These are phyloP conservation scores for Lepidopterella palustris DNA, from an alignment of 495 filamentous ascomycete genomes.

Conservation along the genomic window DNA sequence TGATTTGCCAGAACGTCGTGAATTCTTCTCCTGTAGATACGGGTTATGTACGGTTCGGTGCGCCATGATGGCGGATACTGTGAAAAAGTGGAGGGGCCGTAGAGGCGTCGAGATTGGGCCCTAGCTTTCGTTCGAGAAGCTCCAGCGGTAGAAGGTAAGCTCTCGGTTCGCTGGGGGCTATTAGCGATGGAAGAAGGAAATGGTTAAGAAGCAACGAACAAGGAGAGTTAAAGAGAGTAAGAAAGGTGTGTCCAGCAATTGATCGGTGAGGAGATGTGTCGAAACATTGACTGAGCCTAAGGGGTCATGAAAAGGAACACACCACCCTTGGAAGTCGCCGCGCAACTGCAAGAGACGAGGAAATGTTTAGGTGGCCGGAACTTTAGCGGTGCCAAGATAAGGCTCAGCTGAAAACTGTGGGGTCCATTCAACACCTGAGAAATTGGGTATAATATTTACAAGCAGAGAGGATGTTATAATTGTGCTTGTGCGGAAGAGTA, in stretches of 20 bases:
- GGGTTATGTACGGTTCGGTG: slow-evolving; percentile 13
- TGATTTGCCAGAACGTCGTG: slow-evolving; percentile 23
- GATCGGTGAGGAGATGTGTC: slow-evolving; percentile 1
- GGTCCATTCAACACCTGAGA: too few relatives aligned
- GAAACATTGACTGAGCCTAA: slow-evolving; percentile 1
- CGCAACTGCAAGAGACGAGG: background rate
- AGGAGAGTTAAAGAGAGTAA: slow-evolving; percentile 15
- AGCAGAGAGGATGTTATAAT: too few relatives aligned
- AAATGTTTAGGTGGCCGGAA: background rate
- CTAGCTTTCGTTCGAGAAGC: background rate
- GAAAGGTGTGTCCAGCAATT: slow-evolving; percentile 6
- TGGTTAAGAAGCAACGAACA: slow-evolving; percentile 1
- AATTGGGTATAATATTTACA: too few relatives aligned
- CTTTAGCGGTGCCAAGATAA: background rate
- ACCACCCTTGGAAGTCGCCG: background rate
- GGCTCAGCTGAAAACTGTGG: too few relatives aligned
- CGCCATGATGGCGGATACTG: slow-evolving; percentile 23
- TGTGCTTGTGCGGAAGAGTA: too few relatives aligned
- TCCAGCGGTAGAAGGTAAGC: background rate
- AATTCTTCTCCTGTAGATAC: slow-evolving; percentile 21
- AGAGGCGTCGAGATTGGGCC: background rate
- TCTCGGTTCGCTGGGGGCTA: slow-evolving; percentile 3
- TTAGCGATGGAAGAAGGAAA: background rate
- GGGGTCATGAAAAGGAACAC: slow-evolving; percentile 1
- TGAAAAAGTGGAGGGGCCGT: background rate